These are phyloP conservation scores for Plectosphaerella sp. DNA, from an alignment of 2,329 filamentous ascomycete genomes.

Conservation along the genomic window DNA sequence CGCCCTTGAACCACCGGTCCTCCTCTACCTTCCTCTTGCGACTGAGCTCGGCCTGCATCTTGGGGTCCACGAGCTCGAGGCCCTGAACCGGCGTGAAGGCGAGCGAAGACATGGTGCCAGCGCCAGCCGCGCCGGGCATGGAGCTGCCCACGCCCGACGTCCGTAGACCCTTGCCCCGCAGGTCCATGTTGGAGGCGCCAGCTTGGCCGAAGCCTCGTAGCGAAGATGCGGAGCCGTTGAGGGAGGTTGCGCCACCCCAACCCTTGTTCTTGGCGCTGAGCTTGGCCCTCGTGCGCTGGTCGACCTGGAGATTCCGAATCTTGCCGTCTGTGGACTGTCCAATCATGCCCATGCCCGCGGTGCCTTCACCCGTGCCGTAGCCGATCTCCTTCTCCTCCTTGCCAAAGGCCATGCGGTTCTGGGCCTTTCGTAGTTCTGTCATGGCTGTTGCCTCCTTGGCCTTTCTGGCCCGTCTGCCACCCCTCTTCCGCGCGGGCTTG, in stretches of 20 bases:
- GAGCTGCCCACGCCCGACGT: slow-evolving; percentile 76
- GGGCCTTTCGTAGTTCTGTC: slow-evolving; percentile 93
- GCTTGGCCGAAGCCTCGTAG: slow-evolving; percentile 72
- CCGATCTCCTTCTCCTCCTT: slow-evolving; percentile 93
- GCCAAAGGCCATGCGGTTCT: slow-evolving; percentile 93
- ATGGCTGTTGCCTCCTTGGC: slow-evolving; percentile 96
- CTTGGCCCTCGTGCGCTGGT: slow-evolving; percentile 88
- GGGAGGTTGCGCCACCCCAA: slow-evolving; percentile 72
- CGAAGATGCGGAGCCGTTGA: slow-evolving; percentile 70
- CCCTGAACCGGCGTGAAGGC: slow-evolving; percentile 95
- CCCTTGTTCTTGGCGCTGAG: slow-evolving; percentile 93
- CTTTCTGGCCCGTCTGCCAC: slow-evolving; percentile 83
- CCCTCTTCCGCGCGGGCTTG: slow-evolving; percentile 88
- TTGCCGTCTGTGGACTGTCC: slow-evolving; percentile 84
- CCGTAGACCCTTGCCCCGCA: slow-evolving; percentile 75
- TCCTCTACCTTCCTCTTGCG: slow-evolving; percentile 92
- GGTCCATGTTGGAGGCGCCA: slow-evolving; percentile 57
- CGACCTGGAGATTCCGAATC: slow-evolving; percentile 82
- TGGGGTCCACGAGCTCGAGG: slow-evolving; percentile 91
- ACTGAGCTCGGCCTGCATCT: slow-evolving; percentile 79
- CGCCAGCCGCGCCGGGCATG: slow-evolving; percentile 44
- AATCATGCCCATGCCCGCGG: slow-evolving; percentile 91
- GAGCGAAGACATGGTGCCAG: slow-evolving; percentile 79
- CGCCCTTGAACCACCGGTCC: slow-evolving; percentile 94
- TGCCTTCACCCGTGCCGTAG: slow-evolving; percentile 81